Base-by-base conservation (phyloP, 2,329 filamentous ascomycete genomes). In the Stagonosporopsis vannaccii region DNA sequence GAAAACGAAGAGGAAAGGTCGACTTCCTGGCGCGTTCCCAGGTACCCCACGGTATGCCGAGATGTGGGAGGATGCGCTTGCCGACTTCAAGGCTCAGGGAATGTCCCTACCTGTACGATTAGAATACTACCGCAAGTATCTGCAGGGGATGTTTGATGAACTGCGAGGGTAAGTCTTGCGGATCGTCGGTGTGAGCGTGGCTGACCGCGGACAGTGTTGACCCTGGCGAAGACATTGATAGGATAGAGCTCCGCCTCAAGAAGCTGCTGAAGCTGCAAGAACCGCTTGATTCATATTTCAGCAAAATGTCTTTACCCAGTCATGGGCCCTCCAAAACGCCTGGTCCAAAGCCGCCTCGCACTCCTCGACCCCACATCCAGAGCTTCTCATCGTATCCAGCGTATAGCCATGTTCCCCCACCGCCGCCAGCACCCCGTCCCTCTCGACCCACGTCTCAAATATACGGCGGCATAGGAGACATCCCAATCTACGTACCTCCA, bases 41-140 rank as follows among this genome's bases (percentile, higher is more conserved):
- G 74, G 75, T 25, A 75, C 71, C 39, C 72, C 76, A 36, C 67
- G 76, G 26, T 83, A 83, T 63, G 75, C 77, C 52, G 73, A 77
- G 25, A 79, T 81, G 25, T 87, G 84, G 84, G 70, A 78, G 33
- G 77, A 81, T 41, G 70, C 85, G 30, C 74, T 77, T 56, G 65
- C 73, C 12, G 77, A 78, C 45, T 80, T 85, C 60, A 77, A 75
- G 57, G 65, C 72, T 12, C 78, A 85, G 64, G 76, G 80, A 4
- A 78, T 79, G 43, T 71, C 77, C 8, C 68, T 87, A 30, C 69
- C 74, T 11, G 73, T 77, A 32, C 78, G 84, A 22, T 68, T 87
- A 28, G 77, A 80, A 28, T 76, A 78, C 58, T 86, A 84, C 66
- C 78, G 79, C 47, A 71, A 74, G 7, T 84, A 84, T 63, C 65